A percentile compares a stretch with the other conserved stretches of the same genome.
Conservation (phyloP, 73 alveolate genomes). For the Paraurostyla sp. region DNA sequence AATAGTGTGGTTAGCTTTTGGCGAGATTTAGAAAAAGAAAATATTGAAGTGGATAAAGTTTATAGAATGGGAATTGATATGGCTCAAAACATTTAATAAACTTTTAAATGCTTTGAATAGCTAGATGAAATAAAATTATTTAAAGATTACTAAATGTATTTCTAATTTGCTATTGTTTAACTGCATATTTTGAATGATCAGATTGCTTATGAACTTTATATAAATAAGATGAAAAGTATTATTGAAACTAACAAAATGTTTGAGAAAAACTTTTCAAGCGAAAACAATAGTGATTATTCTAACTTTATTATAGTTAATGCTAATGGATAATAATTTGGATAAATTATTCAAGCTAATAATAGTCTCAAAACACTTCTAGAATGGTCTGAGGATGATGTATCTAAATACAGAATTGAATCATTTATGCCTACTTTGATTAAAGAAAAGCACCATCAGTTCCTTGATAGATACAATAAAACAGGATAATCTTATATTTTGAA, state of each 20-base stretch:
- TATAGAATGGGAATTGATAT: background rate
- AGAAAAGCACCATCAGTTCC: background rate
- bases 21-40: background rate
- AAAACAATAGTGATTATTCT: background rate
- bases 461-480: conserved; percentile 8
- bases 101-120: background rate
- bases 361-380: background rate
- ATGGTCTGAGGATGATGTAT: conserved; percentile 4
- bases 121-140: background rate
- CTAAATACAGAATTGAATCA: background rate
- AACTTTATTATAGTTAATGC: conserved; percentile 11
- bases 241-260: background rate
- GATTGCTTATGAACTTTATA: conserved; percentile 9
- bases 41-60: background rate
- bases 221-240: background rate
- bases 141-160: conserved; percentile 23
- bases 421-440: conserved; percentile 23
- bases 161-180: conserved; percentile 14
- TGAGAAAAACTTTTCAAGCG: background rate
- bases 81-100: background rate
- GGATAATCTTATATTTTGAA: background rate
- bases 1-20: conserved; percentile 15
- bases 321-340: background rate
- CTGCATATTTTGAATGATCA: conserved; percentile 13
- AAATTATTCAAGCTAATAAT: background rate